These are phyloP conservation scores for Ustilago sp. DNA, from an alignment of 1,284 basidiomycete genomes.

Conservation along the genomic window DNA sequence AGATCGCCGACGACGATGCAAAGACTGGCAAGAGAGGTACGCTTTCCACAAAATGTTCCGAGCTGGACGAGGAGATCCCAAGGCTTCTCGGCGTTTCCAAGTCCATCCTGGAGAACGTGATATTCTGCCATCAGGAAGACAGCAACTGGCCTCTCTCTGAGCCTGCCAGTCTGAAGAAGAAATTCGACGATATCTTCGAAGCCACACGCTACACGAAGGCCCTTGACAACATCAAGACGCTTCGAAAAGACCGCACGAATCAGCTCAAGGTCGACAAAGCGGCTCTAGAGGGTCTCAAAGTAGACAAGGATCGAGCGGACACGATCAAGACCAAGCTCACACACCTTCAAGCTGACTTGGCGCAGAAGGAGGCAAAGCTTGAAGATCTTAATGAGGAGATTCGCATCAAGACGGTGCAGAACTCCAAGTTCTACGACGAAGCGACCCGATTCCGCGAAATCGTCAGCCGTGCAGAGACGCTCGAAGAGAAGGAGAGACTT, in stretches of 20 bases:
- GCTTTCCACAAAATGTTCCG: constrained; percentile 71
- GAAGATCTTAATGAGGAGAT: constrained; percentile 60
- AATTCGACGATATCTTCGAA: constrained; percentile 99
- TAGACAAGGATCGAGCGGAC: constrained; percentile 88
- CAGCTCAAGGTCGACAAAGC: constrained; percentile 95
- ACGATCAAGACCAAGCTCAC: constrained; percentile 69
- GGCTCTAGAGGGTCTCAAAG: constrained; percentile 81
- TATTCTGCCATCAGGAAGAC: constrained; percentile 99
- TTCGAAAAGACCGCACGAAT: constrained; percentile 82
- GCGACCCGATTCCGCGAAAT: constrained; percentile 86
- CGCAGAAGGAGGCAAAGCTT: constrained; percentile 55
- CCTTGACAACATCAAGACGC: constrained; percentile 86
- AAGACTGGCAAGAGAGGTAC: constrained; percentile 72
- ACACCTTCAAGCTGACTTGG: constrained; percentile 49
- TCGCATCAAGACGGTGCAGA: constrained; percentile 76
- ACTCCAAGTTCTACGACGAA: constrained; percentile 84
- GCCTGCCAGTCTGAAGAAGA: constrained; percentile 91
- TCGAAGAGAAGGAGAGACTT: constrained; percentile 78
- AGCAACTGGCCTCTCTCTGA: constrained; percentile 98
- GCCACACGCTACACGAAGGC: constrained; percentile 90
- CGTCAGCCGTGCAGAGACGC: constrained; percentile 79
- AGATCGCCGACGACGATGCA: constrained; percentile 77
- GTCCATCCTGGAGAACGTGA: constrained; percentile 96
- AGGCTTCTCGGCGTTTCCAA: constrained; percentile 87
- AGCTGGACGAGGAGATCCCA: constrained; percentile 94